phyloP scores from a whole-genome alignment of 495 filamentous ascomycete genomes.

The Annulohypoxylon nitens region DNA sequence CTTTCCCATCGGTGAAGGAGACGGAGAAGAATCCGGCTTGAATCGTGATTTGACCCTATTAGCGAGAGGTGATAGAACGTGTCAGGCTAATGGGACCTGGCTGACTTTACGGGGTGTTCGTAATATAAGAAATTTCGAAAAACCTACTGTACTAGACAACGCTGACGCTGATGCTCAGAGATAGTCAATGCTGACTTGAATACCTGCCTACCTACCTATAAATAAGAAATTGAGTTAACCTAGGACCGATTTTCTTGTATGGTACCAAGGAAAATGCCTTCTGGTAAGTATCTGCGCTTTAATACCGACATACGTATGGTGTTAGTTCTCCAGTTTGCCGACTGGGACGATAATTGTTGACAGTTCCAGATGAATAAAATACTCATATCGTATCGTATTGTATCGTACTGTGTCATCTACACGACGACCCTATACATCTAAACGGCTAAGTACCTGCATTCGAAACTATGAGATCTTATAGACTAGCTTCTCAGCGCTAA shows the following conservation, averaged over 20 bases:
- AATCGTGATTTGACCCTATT: neutral
- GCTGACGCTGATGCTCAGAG: neutral
- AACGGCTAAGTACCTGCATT: neutral
- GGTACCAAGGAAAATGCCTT: neutral
- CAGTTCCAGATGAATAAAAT: neutral
- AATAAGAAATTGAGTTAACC: too few species aligned
- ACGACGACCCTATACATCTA: neutral
- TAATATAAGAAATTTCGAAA: constrained; percentile 7
- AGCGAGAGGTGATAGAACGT: constrained; percentile 17
- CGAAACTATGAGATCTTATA: constrained; percentile 46
- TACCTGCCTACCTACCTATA: too few species aligned
- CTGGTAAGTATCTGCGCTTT: neutral
- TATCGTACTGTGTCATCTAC: neutral
- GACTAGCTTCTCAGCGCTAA: constrained; percentile 54
- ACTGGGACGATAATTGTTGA: neutral
- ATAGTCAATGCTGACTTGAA: too few species aligned
- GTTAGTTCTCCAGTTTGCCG: neutral
- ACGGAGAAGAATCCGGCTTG: constrained; percentile 28
- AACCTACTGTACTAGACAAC: neutral
- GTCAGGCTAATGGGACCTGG: neutral
- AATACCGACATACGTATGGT: neutral
- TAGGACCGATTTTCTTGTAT: neutral
- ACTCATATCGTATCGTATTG: neutral
- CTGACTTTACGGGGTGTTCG: neutral
- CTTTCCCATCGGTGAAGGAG: constrained; percentile 52